Conservation (phyloP, 2,329 filamentous ascomycete genomes). For the Aspergillus alliaceus region DNA sequence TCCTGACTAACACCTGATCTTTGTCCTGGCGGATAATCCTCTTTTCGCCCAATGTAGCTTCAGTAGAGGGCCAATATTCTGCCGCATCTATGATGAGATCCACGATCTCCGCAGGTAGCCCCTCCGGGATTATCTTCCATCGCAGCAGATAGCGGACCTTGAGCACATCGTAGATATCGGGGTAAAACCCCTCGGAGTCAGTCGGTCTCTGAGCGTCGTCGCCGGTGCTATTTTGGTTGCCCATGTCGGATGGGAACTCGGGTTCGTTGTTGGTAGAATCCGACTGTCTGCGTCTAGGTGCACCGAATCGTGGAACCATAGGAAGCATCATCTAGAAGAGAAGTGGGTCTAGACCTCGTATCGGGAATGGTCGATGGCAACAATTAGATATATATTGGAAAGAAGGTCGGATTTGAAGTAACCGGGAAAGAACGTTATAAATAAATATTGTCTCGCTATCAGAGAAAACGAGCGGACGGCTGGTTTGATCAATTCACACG, state of each 20-base stretch:
- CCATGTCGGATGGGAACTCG: not conserved
- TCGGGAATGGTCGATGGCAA: not conserved
- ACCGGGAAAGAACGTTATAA: not conserved
- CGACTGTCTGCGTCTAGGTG: not conserved
- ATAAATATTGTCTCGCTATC: not conserved
- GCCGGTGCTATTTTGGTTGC: not conserved
- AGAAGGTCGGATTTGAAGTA: not conserved
- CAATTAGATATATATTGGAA: not conserved
- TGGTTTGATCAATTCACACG: not conserved
- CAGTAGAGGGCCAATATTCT: conserved; percentile 34
- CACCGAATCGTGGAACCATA: conserved; percentile 4
- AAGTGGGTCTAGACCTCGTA: not conserved
- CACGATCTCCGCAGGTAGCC: conserved; percentile 37
- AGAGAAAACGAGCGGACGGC: not conserved
- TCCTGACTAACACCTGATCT: conserved; percentile 36
- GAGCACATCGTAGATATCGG: conserved; percentile 33
- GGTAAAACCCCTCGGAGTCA: conserved; percentile 21
- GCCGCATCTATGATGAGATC: conserved; percentile 42
- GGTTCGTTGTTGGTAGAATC: not conserved
- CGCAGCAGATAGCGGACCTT: conserved; percentile 33
- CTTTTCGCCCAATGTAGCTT: conserved; percentile 18
- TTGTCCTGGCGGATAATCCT: conserved; percentile 30
- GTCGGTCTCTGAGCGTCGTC: not conserved
- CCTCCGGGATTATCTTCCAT: conserved; percentile 24
- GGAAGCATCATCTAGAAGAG: not conserved